Conservation (phyloP, 2,329 filamentous ascomycete species). For the Penicillium sp. region DNA sequence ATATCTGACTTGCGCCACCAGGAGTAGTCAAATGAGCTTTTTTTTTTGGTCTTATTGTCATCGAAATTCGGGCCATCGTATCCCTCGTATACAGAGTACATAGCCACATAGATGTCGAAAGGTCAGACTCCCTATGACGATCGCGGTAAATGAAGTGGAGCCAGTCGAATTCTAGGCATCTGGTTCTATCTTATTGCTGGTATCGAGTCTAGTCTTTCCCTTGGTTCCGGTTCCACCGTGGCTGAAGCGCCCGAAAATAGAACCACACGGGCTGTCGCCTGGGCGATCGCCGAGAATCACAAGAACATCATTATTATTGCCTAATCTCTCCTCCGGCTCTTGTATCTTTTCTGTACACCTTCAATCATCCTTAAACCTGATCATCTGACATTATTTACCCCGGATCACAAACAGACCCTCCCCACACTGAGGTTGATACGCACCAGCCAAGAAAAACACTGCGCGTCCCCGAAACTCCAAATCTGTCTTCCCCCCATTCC, state of each 20-base stretch:
- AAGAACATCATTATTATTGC: neutral
- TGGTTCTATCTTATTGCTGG: neutral
- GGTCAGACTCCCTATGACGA: neutral
- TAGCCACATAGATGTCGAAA: too few species aligned
- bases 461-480: slow-evolving; percentile 7
- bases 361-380: neutral
- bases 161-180: neutral
- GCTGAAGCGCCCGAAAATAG: slow-evolving; percentile 25
- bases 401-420: neutral
- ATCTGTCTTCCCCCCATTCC: slow-evolving; percentile 1
- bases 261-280: slow-evolving; percentile 25
- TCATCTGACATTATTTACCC: neutral
- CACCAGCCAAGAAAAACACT: slow-evolving; percentile 2
- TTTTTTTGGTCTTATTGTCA: too few species aligned
- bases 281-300: slow-evolving; percentile 19
- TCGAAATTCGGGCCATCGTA: too few species aligned
- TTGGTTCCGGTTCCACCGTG: slow-evolving; percentile 16
- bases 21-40: too few species aligned
- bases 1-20: too few species aligned
- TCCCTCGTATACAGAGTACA: too few species aligned
- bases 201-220: neutral
- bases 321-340: neutral
- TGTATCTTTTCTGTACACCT: neutral
- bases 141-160: neutral
- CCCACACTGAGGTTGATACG: neutral